These are phyloP conservation scores for Suhomyces pyralidae DNA, from an alignment of 805 yeast species.

Conservation along the genomic window DNA sequence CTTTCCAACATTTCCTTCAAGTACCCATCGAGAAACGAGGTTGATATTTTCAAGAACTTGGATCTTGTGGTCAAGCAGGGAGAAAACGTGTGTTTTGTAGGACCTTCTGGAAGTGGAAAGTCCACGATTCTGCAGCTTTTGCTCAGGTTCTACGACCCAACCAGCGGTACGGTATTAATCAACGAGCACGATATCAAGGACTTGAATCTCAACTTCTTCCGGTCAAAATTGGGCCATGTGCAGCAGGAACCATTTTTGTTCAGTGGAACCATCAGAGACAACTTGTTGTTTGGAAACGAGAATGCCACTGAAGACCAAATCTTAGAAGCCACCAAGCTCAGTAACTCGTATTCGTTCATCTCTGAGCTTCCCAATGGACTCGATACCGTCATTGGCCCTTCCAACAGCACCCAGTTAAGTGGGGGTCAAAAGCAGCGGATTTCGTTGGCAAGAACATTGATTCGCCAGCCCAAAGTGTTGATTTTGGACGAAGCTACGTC, in stretches of 20 bases:
- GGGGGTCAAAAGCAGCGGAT: constrained; percentile 96
- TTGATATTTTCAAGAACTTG: constrained; percentile 59
- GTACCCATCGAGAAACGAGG: constrained; percentile 82
- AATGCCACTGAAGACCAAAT: constrained; percentile 59
- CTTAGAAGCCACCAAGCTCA: constrained; percentile 57
- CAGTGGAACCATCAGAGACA: constrained; percentile 81
- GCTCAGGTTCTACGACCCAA: constrained; percentile 80
- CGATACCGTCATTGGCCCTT: constrained; percentile 78
- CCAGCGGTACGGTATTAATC: constrained; percentile 57
- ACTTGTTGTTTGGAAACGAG: constrained; percentile 70
- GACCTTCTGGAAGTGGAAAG: constrained; percentile 97
- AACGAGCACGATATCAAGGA: constrained; percentile 62
- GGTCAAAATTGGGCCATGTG: constrained; percentile 81
- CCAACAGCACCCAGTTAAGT: constrained; percentile 67
- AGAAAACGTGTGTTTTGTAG: constrained; percentile 89
- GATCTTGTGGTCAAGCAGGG: constrained; percentile 68
- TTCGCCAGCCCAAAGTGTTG: constrained; percentile 74
- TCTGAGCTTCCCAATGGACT: constrained; percentile 75
- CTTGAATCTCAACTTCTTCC: constrained; percentile 67
- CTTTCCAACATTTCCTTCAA: constrained; percentile 65
- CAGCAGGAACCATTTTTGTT: constrained; percentile 90
- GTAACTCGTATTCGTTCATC: constrained; percentile 73
- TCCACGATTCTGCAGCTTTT: constrained; percentile 81
- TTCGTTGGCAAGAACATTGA: constrained; percentile 83
- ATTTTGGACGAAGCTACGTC: constrained; percentile 94